phyloP scores from a whole-genome alignment of 2,329 filamentous ascomycete genomes.

The Cladosporium sp. region DNA sequence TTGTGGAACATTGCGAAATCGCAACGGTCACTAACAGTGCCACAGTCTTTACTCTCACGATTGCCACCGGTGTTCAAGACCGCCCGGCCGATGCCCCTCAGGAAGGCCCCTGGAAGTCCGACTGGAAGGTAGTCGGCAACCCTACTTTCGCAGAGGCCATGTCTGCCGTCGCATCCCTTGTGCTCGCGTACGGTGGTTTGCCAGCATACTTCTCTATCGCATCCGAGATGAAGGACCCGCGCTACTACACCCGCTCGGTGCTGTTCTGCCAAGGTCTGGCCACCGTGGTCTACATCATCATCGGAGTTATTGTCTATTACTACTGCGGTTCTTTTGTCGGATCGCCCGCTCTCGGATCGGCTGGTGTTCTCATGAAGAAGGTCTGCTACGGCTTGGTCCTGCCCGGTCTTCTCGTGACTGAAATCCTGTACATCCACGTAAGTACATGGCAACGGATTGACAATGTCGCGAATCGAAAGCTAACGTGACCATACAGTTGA shows the following conservation, averaged over 20 bases:
- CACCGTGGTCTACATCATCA: slow-evolving; percentile 32
- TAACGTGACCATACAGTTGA: slow-evolving; percentile 10
- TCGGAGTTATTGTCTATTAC: slow-evolving; percentile 42
- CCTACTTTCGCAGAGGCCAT: slow-evolving; percentile 13
- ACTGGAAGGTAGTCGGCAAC: slow-evolving; percentile 25
- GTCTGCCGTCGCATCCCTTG: slow-evolving; percentile 20
- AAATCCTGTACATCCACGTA: slow-evolving; percentile 22
- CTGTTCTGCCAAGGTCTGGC: slow-evolving; percentile 25
- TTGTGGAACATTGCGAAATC: background rate
- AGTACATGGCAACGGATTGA: background rate
- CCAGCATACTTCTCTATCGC: slow-evolving; percentile 36
- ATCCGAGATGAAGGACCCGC: slow-evolving; percentile 36
- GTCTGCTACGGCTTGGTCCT: slow-evolving; percentile 39
- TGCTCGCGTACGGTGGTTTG: slow-evolving; percentile 38
- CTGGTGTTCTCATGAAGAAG: slow-evolving; percentile 41
- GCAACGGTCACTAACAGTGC: background rate
- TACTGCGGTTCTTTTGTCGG: slow-evolving; percentile 45
- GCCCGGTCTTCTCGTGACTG: slow-evolving; percentile 24
- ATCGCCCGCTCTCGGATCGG: slow-evolving; percentile 45
- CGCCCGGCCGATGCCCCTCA: slow-evolving; percentile 32
- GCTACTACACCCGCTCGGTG: slow-evolving; percentile 32
- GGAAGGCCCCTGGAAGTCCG: slow-evolving; percentile 25
- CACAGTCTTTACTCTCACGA: slow-evolving; percentile 29
- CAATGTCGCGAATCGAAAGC: background rate
- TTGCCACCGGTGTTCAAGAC: slow-evolving; percentile 31